Conservation (phyloP, 1,284 basidiomycete genomes). For the Tremellales sp. region DNA sequence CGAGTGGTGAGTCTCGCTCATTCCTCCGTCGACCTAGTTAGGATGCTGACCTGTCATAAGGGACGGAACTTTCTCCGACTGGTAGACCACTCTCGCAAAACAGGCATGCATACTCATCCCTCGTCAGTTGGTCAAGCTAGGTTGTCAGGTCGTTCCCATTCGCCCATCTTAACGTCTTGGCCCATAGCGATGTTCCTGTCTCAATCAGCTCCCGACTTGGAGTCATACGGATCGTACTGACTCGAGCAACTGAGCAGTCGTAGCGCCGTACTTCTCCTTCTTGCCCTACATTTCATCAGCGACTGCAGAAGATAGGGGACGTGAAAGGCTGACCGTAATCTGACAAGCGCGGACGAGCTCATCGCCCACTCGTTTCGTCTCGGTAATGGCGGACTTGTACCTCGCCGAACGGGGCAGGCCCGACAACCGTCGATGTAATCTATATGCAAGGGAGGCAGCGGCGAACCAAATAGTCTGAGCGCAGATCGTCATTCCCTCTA, state of each 20-base stretch:
- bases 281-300: constrained; percentile 11
- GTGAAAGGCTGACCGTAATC: not conserved
- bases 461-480: constrained; percentile 1
- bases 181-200: constrained; percentile 15
- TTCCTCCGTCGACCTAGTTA: too few relatives aligned
- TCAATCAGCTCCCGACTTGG: not conserved
- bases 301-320: not conserved
- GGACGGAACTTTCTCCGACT: not conserved
- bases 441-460: constrained; percentile 1
- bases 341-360: not conserved
- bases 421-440: constrained; percentile 1
- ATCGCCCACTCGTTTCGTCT: not conserved
- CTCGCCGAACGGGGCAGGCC: constrained; percentile 3
- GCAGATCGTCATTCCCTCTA: not conserved
- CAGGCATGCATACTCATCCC: too few relatives aligned
- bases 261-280: constrained; percentile 9
- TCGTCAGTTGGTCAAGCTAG: too few relatives aligned
- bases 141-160: constrained; percentile 19
- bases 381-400: constrained; percentile 1
- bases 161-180: constrained; percentile 17
- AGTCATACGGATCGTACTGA: constrained; percentile 4
- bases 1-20: constrained; percentile 2
- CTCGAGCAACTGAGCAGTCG: constrained; percentile 12
- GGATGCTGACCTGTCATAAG: not conserved
- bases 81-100: not conserved